These are phyloP conservation scores for Saturnispora galanensis DNA, from an alignment of 805 yeast species.

Conservation along the genomic window DNA sequence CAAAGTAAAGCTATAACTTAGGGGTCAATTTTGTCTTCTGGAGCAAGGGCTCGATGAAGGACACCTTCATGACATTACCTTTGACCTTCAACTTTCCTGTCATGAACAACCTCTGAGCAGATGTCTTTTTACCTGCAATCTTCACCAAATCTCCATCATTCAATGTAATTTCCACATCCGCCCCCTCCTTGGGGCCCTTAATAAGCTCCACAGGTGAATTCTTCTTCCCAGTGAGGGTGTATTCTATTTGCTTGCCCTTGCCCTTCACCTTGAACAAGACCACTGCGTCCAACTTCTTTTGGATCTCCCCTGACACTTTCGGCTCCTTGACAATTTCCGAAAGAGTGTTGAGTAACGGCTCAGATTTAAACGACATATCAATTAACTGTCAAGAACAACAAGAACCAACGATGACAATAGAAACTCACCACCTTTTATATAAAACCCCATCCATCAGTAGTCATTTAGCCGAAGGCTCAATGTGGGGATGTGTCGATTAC, in stretches of 20 bases:
- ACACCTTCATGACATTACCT: slow-evolving; percentile 88
- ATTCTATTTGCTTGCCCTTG: background rate
- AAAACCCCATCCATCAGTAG: no score
- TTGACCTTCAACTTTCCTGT: slow-evolving; percentile 76
- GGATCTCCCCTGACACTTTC: background rate
- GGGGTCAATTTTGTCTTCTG: slow-evolving; percentile 35
- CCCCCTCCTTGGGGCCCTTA: background rate
- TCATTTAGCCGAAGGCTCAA: no score
- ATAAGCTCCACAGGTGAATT: background rate
- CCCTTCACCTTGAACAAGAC: slow-evolving; percentile 1
- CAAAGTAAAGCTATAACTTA: slow-evolving; percentile 28
- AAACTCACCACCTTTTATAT: no score
- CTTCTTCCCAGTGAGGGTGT: background rate
- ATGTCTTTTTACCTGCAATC: slow-evolving; percentile 68
- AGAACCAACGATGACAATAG: no score
- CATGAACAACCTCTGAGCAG: slow-evolving; percentile 79
- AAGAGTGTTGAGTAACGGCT: no score
- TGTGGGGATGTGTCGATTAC: no score
- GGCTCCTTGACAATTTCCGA: background rate
- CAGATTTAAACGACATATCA: no score
- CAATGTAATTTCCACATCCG: slow-evolving; percentile 2
- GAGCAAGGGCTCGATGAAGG: slow-evolving; percentile 60
- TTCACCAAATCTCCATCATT: slow-evolving; percentile 62
- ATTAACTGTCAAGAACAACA: no score
- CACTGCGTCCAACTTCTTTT: background rate